These are phyloP conservation scores for Trichoderma endophyticum DNA, from an alignment of 2,329 filamentous ascomycete genomes.

Conservation along the genomic window DNA sequence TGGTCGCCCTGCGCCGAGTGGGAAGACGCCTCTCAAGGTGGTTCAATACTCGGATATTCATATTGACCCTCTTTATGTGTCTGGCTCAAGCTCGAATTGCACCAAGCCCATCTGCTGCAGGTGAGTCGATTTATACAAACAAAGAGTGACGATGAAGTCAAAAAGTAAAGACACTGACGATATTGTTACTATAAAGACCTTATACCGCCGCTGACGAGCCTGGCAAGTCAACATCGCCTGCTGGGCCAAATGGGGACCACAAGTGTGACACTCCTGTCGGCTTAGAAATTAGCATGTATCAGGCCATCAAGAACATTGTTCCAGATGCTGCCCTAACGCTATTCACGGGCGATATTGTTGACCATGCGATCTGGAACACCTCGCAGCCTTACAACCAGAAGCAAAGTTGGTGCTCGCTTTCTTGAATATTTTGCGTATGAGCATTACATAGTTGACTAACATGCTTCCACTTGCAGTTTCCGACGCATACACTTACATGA, in stretches of 20 bases:
- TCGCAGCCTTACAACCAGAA: slow-evolving; percentile 32
- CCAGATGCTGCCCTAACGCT: slow-evolving; percentile 52
- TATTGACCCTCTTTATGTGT: slow-evolving; percentile 52
- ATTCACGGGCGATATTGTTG: slow-evolving; percentile 59
- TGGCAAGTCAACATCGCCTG: slow-evolving; percentile 47
- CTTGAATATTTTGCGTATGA: neutral
- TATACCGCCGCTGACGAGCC: slow-evolving; percentile 47
- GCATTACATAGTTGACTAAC: neutral
- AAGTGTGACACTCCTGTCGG: slow-evolving; percentile 50
- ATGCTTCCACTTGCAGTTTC: slow-evolving; percentile 32
- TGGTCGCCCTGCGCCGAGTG: slow-evolving; percentile 40
- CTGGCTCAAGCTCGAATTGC: slow-evolving; percentile 53
- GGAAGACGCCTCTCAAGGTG: slow-evolving; percentile 47
- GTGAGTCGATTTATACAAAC: slow-evolving; percentile 23
- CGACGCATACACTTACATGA: slow-evolving; percentile 47
- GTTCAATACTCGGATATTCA: slow-evolving; percentile 61
- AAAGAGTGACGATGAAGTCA: neutral
- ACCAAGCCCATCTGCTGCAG: slow-evolving; percentile 59
- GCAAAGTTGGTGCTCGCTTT: slow-evolving; percentile 26
- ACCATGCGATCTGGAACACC: slow-evolving; percentile 50
- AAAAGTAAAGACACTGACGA: neutral
- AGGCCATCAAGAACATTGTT: slow-evolving; percentile 45
- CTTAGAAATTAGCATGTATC: slow-evolving; percentile 55
- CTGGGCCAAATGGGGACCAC: slow-evolving; percentile 50
- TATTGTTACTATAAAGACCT: slow-evolving; percentile 30